Base-by-base conservation (phyloP, 805 yeast species). In the Candida ipomoeae region DNA sequence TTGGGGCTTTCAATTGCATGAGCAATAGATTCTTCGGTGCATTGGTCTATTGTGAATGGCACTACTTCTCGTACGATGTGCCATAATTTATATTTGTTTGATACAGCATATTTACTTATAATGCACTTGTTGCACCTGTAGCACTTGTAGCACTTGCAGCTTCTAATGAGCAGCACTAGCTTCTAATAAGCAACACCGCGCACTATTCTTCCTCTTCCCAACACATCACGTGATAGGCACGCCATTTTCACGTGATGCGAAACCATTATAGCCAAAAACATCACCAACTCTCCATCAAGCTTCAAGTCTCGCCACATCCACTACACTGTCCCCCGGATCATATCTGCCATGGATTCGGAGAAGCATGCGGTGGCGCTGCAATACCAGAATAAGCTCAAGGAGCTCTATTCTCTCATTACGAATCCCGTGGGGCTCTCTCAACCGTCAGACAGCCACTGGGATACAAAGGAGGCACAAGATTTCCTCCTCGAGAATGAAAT, bases 1-100 rank as follows among this genome's bases (percentile, higher is more conserved):
- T 49, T 38, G 53, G 54, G 51, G 50, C 51, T 49, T 48, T 50
- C 44, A 44, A 52, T 54, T 55, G 58, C 58, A 57, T 57, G 61
- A 52, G 54, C 56, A 54, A 43, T 55, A 50, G 59, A 41, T 46
- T 46, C 41, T 47, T 31, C 37, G 50, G 46, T 32, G 40, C 43
- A 48, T 21, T 40, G 54, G 40, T 48, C 49, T 53, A 41, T 50
- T 51, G 56, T 48, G 59, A 48, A 36, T 56, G 60, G 60, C 52
- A 29, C 49, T 33, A 36, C 44, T 55, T 53, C 50, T 35, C 37
- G 31, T 55, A 51, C 50, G 58, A 55, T 37, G 60, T 55, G 54
- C 59, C 59, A 51, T 54, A 50, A 49, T 33, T 38, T 48, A 23
- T 47, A 48, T 51, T 44, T 54, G 49, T 45, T 53, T 52, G 47